phyloP scores from a whole-genome alignment of 2,329 filamentous ascomycete species.

The Alternaria triticimaculans region DNA sequence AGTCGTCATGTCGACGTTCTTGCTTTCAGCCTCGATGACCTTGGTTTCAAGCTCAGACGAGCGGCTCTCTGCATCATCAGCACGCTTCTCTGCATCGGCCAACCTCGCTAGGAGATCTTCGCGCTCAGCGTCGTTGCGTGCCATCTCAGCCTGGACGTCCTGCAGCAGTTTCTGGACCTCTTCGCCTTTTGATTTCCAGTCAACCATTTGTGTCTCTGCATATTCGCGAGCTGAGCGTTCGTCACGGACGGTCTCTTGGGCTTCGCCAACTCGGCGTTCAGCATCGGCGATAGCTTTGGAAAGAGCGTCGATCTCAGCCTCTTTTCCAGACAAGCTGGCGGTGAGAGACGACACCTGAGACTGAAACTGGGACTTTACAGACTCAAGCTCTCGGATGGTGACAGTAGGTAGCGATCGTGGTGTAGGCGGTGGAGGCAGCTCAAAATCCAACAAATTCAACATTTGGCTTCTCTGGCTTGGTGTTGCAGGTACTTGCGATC shows the following conservation, averaged over 20 bases:
- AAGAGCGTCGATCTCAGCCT: conserved; percentile 86
- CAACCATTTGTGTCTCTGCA: conserved; percentile 74
- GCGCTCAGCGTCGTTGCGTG: conserved; percentile 77
- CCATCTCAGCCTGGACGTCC: conserved; percentile 81
- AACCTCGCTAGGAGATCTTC: conserved; percentile 78
- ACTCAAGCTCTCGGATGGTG: conserved; percentile 90
- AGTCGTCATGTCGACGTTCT: conserved; percentile 75
- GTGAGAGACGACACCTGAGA: conserved; percentile 95
- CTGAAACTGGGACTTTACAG: conserved; percentile 86
- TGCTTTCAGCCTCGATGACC: conserved; percentile 63
- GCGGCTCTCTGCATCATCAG: conserved; percentile 76
- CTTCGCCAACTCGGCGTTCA: conserved; percentile 88
- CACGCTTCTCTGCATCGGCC: conserved; percentile 75
- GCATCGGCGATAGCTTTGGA: conserved; percentile 89
- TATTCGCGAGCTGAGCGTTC: conserved; percentile 74
- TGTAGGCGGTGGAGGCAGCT: conserved; percentile 91
- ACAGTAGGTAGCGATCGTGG: conserved; percentile 90
- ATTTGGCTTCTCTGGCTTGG: conserved; percentile 42
- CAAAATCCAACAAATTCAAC: conserved; percentile 72
- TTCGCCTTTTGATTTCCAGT: conserved; percentile 82
- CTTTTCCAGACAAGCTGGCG: conserved; percentile 88
- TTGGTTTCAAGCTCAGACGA: conserved; percentile 70
- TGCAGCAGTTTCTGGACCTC: conserved; percentile 85
- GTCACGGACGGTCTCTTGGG: conserved; percentile 82
- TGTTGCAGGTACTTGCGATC: conserved; percentile 35